Conservation (phyloP, 2,329 filamentous ascomycete species). For the Neopestalotiopsis clavispora region DNA sequence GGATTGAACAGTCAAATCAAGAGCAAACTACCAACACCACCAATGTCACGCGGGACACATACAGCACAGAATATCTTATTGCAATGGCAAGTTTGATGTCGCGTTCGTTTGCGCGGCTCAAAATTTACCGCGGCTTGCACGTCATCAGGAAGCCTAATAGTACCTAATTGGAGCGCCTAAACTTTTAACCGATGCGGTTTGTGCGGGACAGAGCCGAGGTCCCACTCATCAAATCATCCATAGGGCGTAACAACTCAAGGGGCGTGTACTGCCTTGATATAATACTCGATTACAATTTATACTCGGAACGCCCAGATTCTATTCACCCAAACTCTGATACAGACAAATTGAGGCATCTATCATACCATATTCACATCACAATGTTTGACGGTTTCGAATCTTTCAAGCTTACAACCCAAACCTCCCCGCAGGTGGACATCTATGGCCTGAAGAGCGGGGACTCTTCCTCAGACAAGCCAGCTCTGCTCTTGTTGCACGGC, state of each 20-base stretch:
- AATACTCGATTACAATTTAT: neutral
- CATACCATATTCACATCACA: neutral
- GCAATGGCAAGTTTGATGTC: neutral
- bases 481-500: conserved; percentile 54
- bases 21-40: neutral
- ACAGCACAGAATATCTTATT: neutral
- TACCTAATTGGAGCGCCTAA: neutral
- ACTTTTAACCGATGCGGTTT: neutral
- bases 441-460: conserved; percentile 44
- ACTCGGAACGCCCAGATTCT: neutral
- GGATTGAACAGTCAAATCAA: neutral
- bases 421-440: conserved; percentile 45
- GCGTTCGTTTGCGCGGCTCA: neutral
- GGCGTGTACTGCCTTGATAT: no score
- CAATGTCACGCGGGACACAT: neutral
- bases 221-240: neutral
- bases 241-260: neutral
- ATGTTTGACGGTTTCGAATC: conserved; percentile 46
- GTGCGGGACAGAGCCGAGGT: neutral
- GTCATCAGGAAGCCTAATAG: neutral
- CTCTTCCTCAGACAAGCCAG: conserved; percentile 35
- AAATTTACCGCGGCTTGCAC: neutral
- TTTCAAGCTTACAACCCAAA: conserved; percentile 43
- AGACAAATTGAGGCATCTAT: no score
- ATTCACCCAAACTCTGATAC: neutral